Evolutionary conservation across 305 asterid genomes (phyloP).

Genomic region (Solanum hybrid): DNA sequence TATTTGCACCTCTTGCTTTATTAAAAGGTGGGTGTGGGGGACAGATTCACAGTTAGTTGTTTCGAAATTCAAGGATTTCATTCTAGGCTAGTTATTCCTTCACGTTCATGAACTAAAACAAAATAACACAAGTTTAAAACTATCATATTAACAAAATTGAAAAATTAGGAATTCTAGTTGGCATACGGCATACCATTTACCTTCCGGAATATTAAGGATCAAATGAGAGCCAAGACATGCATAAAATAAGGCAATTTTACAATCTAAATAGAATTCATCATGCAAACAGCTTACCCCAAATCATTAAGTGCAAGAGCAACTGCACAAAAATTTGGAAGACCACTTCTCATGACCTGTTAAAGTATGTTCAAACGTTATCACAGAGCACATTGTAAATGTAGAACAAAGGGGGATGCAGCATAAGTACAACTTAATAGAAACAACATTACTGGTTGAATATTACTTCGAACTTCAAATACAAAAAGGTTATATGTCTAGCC

Average conservation of each 20-base stretch:
- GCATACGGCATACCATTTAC: neutral
- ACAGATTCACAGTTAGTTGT: neutral
- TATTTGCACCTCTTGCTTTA: neutral
- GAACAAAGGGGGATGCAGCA: neutral
- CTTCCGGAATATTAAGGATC: neutral
- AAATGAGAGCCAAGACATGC: neutral
- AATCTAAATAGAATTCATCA: neutral
- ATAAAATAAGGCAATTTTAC: neutral
- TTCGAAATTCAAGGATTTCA: neutral
- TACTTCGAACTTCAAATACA: neutral
- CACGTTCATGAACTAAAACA: neutral
- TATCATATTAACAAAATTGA: neutral
- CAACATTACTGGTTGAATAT: neutral
- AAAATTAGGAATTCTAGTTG: neutral
- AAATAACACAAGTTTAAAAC: neutral
- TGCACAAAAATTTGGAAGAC: constrained; percentile 97
- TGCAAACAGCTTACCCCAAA: constrained; percentile 26
- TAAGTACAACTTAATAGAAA: neutral
- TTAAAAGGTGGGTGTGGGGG: neutral
- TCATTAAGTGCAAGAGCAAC: constrained; percentile 81
- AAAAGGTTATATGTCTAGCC: neutral
- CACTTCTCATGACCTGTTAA: constrained; percentile 58
- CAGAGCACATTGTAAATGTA: neutral
- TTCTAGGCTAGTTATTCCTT: neutral
- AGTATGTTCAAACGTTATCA: neutral